These are phyloP conservation scores for Albifimbria verrucaria DNA, from an alignment of 2,329 filamentous ascomycete genomes.

Conservation along the genomic window DNA sequence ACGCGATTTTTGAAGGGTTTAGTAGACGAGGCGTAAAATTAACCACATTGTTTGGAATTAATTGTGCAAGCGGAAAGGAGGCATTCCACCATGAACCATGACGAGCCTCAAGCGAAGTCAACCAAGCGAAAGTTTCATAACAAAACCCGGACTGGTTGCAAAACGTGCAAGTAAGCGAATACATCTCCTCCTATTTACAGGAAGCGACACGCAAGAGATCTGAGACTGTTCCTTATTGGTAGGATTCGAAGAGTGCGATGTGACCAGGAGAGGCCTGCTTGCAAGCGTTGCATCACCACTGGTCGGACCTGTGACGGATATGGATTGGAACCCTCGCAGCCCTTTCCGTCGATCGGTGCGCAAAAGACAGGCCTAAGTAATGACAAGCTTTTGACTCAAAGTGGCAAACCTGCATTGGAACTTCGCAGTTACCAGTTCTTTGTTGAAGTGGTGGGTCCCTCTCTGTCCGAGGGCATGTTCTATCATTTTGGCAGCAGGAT, in stretches of 20 bases:
- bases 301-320: slow-evolving; percentile 34
- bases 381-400: background rate
- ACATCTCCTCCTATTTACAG: background rate
- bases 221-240: slow-evolving; percentile 1
- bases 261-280: slow-evolving; percentile 30
- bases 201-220: background rate
- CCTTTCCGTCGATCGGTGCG: background rate
- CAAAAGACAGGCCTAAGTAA: slow-evolving; percentile 4
- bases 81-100: no score
- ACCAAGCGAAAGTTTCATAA: slow-evolving; percentile 1
- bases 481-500: slow-evolving; percentile 18
- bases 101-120: no score
- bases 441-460: slow-evolving; percentile 4
- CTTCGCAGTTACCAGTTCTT: slow-evolving; percentile 3
- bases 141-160: slow-evolving; percentile 5
- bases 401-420: slow-evolving; percentile 2
- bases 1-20: no score
- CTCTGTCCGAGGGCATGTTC: slow-evolving; percentile 8
- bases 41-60: no score
- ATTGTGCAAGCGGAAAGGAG: no score
- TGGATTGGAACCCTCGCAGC: slow-evolving; percentile 11
- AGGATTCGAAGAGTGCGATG: slow-evolving; percentile 34
- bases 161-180: slow-evolving; percentile 22
- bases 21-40: no score
- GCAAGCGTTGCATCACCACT: slow-evolving; percentile 29